Conservation (phyloP, 768 basidiomycete genomes). For the Amanita muscaria region DNA sequence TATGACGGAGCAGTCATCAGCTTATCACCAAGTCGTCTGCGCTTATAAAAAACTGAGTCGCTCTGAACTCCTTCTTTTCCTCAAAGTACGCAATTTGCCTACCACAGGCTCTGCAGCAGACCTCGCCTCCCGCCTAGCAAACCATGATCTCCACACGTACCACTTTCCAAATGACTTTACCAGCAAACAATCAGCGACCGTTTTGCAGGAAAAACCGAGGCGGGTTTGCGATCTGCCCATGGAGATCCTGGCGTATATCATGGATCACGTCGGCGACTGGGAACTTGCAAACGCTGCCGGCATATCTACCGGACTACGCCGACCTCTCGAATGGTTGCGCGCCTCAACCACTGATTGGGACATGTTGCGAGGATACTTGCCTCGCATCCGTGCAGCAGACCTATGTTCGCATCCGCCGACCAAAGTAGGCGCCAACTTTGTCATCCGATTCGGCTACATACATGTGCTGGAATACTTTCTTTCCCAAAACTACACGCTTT, state of each 20-base stretch:
- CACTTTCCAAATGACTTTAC: slow-evolving; percentile 38
- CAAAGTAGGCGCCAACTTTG: slow-evolving; percentile 55
- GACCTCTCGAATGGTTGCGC: slow-evolving; percentile 62
- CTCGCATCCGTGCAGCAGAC: slow-evolving; percentile 51
- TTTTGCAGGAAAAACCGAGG: slow-evolving; percentile 17
- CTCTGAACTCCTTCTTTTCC: slow-evolving; percentile 66
- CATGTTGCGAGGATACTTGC: slow-evolving; percentile 57
- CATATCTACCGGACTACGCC: slow-evolving; percentile 57
- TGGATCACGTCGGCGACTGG: slow-evolving; percentile 79
- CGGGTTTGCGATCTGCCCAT: slow-evolving; percentile 55
- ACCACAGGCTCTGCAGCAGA: slow-evolving; percentile 53
- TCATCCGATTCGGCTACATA: slow-evolving; percentile 68
- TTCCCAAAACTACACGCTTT: slow-evolving; percentile 53
- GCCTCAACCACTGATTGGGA: slow-evolving; percentile 64
- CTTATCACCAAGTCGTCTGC: slow-evolving; percentile 43
- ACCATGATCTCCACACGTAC: slow-evolving; percentile 69
- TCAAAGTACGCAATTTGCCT: slow-evolving; percentile 63
- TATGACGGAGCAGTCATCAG: slow-evolving; percentile 22
- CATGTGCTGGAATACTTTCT: slow-evolving; percentile 69
- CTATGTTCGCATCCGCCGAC: slow-evolving; percentile 54
- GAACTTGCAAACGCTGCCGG: slow-evolving; percentile 73
- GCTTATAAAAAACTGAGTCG: slow-evolving; percentile 64
- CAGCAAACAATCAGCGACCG: slow-evolving; percentile 19
- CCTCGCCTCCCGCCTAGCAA: slow-evolving; percentile 62
- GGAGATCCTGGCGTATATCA: slow-evolving; percentile 68